Percentiles rank a stretch among this genome's conserved stretches.
Evolutionary conservation across 305 asterid genomes (phyloP).

Genomic region (Fraxinus floribunda): DNA sequence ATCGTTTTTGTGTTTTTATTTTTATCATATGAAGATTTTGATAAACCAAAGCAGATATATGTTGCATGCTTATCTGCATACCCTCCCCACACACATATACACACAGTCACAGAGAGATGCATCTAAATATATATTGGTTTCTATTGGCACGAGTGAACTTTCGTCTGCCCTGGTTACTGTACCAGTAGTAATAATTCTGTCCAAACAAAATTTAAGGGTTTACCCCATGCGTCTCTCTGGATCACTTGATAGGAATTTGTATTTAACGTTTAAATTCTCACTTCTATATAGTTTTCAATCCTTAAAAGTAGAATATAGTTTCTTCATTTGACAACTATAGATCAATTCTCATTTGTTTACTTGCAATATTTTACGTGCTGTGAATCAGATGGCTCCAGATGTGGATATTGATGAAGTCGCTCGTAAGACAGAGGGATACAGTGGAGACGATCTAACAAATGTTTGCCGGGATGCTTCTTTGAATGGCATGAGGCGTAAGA

Average conservation of each 20-base stretch:
- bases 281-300: not conserved
- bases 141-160: not conserved
- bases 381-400: slow-evolving; percentile 69
- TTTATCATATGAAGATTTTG: not conserved
- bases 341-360: not conserved
- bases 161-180: not conserved
- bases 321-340: not conserved
- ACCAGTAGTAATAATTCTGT: not conserved
- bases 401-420: slow-evolving; percentile 94
- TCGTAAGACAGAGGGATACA: slow-evolving; percentile 88
- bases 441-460: slow-evolving; percentile 96
- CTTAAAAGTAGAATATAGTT: not conserved
- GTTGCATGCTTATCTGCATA: not conserved
- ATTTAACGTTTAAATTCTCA: not conserved
- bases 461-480: slow-evolving; percentile 92
- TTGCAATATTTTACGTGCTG: not conserved
- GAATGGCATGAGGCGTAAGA: slow-evolving; percentile 86
- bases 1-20: not conserved
- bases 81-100: not conserved
- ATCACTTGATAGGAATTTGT: not conserved
- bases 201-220: not conserved
- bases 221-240: not conserved
- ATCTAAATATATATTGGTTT: not conserved
- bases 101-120: not conserved
- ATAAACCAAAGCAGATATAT: not conserved